Evolutionary conservation across 108 stramenopile species (phyloP).

Genomic region (Asterionellopsis glacialis): DNA sequence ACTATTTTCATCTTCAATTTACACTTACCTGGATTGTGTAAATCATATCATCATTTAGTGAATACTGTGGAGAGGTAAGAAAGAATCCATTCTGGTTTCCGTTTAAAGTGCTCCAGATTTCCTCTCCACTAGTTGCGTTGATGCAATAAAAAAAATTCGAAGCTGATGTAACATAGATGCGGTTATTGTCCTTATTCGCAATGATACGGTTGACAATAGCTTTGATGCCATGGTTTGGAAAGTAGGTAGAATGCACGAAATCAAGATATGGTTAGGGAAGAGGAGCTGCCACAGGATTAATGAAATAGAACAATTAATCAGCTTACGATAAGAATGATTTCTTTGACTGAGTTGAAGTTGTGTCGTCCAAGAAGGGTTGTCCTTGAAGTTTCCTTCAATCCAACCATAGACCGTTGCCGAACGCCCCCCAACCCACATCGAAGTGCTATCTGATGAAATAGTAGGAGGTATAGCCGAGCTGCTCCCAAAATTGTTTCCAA

Average conservation of each 20-base stretch:
- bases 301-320: background rate
- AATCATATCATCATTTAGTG: background rate
- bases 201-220: background rate
- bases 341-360: background rate
- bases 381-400: background rate
- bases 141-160: background rate
- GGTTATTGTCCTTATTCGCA: background rate
- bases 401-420: background rate
- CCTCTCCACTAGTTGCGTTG: background rate
- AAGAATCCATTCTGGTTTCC: background rate
- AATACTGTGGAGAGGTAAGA: background rate
- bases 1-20: no score
- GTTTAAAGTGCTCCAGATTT: background rate
- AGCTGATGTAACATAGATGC: background rate
- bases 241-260: background rate
- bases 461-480: background rate
- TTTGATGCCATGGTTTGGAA: background rate
- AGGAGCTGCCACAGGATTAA: background rate
- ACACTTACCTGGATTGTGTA: slow-evolving; percentile 2
- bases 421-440: background rate
- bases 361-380: slow-evolving; percentile 1
- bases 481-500: background rate
- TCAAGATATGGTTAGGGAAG: background rate
- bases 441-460: background rate
- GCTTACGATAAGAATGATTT: background rate